Evolutionary conservation across 169 alveolate species (phyloP).

Genomic region (Plasmodium blacklocki): DNA sequence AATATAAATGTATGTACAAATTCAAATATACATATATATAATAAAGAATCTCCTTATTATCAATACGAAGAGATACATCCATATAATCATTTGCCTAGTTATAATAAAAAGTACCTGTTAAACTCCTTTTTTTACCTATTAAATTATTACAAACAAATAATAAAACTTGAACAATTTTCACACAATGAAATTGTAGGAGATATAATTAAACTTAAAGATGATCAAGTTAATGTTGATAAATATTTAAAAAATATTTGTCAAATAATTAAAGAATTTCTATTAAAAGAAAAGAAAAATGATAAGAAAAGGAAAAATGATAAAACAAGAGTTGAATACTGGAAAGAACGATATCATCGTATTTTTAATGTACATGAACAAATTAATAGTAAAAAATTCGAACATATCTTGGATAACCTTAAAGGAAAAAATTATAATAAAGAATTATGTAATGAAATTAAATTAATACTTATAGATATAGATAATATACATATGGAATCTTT

Average conservation of each 20-base stretch:
- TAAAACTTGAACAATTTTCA: conserved; percentile 58
- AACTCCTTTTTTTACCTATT: conserved; percentile 43
- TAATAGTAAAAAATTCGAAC: conserved; percentile 66
- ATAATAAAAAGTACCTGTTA: conserved; percentile 18
- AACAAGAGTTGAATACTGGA: conserved; percentile 64
- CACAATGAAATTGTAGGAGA: conserved; percentile 51
- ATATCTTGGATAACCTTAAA: conserved; percentile 57
- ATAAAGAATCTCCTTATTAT: conserved; percentile 3
- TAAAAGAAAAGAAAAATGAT: conserved; percentile 57
- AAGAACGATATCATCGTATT: conserved; percentile 41
- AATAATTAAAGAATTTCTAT: conserved; percentile 38
- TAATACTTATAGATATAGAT: conserved; percentile 48
- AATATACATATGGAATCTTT: conserved; percentile 71
- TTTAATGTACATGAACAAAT: conserved; percentile 61
- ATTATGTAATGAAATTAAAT: conserved; percentile 61
- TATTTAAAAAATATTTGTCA: conserved; percentile 48
- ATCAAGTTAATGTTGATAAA: conserved; percentile 34
- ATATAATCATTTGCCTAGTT: no score
- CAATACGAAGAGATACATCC: no score
- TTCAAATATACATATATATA: background rate
- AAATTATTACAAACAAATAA: conserved; percentile 57
- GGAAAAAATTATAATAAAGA: conserved; percentile 43
- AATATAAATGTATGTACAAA: background rate
- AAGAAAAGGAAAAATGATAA: conserved; percentile 50
- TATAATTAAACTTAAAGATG: conserved; percentile 60